Base-by-base conservation (phyloP, 352 stramenopile species). In the Phytophthora ramorum region DNA sequence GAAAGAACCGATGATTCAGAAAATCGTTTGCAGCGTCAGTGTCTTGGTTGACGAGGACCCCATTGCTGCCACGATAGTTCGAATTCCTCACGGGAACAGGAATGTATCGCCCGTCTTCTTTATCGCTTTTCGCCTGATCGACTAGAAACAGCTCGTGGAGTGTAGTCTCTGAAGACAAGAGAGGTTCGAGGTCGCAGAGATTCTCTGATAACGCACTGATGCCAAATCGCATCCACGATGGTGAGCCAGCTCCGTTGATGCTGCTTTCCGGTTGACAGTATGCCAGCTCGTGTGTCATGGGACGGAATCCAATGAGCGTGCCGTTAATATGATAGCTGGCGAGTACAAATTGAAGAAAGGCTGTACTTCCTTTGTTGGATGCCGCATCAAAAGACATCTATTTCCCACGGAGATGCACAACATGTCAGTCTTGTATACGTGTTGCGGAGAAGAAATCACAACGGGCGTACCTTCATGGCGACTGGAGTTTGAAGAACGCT, bases 141-240 rank as follows among this genome's bases (percentile, higher is more conserved):
- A 98, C 75, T 17, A 98, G 63, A 63, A 90, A 98, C 1, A 98
- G 69, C 58, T 98, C 95, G 71, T 98, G 94, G 5, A 98, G 83
- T 20, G 77, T 52, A 92, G 79, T 19, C 56, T 67, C 41, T 16
- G 72, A 55, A 3, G 69, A 28, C 12, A 79, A 32, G 0, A 98
- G 53, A n/a, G 52, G 53, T 1, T 71, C 51, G 13, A 98, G 67
- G 46, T 96, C 63, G 50, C 91, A 97, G 1, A 55, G 76, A 66
- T 96, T 94, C 12, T 87, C 61, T 4, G 61, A 76, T 7, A 69
- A 57, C 28, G 73, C 70, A 37, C 73, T 89, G 19, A 93, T 82
- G 2, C 89, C 91, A 65, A 98, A 98, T 14, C 69, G 75, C 63
- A 76, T 78, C 90, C 92, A 98, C 17, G 82, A 56, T 30, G 83